Evolutionary conservation across 208 protist species (phyloP).

Genomic region (Acanthamoeba rhysodes): DNA sequence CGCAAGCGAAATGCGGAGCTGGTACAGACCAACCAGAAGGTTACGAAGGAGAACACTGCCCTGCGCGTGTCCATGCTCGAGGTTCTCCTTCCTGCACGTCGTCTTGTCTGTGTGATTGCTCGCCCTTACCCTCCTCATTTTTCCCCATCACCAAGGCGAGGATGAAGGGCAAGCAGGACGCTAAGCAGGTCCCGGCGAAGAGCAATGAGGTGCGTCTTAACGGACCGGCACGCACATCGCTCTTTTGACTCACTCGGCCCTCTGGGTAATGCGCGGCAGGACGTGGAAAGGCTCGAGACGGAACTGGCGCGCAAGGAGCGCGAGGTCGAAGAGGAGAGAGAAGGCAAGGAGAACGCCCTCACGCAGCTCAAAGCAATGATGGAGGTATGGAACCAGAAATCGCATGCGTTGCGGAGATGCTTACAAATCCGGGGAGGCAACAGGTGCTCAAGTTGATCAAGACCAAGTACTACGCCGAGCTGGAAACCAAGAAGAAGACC

Average conservation of each 20-base stretch:
- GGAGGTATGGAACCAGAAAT: neutral
- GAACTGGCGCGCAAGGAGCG: slow-evolving; percentile 36
- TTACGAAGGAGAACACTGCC: slow-evolving; percentile 64
- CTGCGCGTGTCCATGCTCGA: slow-evolving; percentile 54
- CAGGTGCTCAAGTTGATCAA: slow-evolving; percentile 72
- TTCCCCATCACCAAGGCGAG: neutral
- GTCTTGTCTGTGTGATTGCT: neutral
- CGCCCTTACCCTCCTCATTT: neutral
- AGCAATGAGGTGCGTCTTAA: neutral
- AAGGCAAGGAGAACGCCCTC: slow-evolving; percentile 55
- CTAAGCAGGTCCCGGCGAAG: slow-evolving; percentile 9
- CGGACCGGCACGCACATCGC: neutral
- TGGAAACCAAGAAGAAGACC: slow-evolving; percentile 5
- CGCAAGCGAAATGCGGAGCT: slow-evolving; percentile 36
- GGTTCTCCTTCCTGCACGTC: neutral
- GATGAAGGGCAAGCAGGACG: slow-evolving; percentile 24
- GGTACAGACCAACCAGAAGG: slow-evolving; percentile 31
- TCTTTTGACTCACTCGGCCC: neutral
- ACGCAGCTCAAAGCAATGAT: slow-evolving; percentile 61
- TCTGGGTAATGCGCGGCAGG: neutral
- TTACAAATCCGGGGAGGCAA: too few relatives aligned
- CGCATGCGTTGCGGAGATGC: too few relatives aligned
- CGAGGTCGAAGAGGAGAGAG: slow-evolving; percentile 43
- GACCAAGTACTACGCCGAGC: slow-evolving; percentile 65
- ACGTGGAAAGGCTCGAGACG: slow-evolving; percentile 26